Percentiles rank a stretch among this genome's conserved stretches.
These are phyloP conservation scores for Hypericum perforatum DNA, from an alignment of 345 rosid genomes.

Conservation along the genomic window DNA sequence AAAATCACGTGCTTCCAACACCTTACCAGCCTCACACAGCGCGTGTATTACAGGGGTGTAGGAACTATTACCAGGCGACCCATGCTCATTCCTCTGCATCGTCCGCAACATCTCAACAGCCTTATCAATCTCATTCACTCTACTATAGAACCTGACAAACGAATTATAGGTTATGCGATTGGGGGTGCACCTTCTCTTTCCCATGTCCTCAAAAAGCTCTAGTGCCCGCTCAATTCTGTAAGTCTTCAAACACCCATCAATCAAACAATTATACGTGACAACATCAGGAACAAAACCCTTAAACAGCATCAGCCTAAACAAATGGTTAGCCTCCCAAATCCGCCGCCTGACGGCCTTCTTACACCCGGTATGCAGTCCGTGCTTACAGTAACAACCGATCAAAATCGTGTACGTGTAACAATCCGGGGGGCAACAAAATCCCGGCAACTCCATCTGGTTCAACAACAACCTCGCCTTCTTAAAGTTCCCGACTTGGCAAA, in stretches of 20 bases:
- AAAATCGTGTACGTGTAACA: slow-evolving; percentile 58
- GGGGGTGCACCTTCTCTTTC: slow-evolving; percentile 52
- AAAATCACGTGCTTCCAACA: slow-evolving; percentile 46
- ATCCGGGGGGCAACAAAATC: slow-evolving; percentile 66
- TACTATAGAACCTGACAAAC: slow-evolving; percentile 64
- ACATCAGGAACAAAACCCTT: slow-evolving; percentile 78
- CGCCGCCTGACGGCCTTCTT: slow-evolving; percentile 72
- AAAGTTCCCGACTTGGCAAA: slow-evolving; percentile 72
- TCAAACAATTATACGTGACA: slow-evolving; percentile 77
- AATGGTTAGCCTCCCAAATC: slow-evolving; percentile 75
- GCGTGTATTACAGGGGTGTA: slow-evolving; percentile 76
- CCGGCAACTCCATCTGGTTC: slow-evolving; percentile 79
- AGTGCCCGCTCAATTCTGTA: slow-evolving; percentile 59
- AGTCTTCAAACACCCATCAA: slow-evolving; percentile 80
- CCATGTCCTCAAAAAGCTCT: slow-evolving; percentile 75
- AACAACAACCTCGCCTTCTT: slow-evolving; percentile 63
- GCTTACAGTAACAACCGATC: slow-evolving; percentile 66
- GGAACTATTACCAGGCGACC: slow-evolving; percentile 52
- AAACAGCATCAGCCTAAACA: slow-evolving; percentile 74
- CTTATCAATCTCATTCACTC: slow-evolving; percentile 63
- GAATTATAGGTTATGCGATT: slow-evolving; percentile 70
- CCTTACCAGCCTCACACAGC: slow-evolving; percentile 58
- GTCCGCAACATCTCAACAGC: slow-evolving; percentile 64
- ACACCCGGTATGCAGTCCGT: slow-evolving; percentile 72
- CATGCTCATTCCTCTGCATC: slow-evolving; percentile 63